Base-by-base conservation (phyloP, 2,329 filamentous ascomycete species). In the Fusarium protoensiforme region DNA sequence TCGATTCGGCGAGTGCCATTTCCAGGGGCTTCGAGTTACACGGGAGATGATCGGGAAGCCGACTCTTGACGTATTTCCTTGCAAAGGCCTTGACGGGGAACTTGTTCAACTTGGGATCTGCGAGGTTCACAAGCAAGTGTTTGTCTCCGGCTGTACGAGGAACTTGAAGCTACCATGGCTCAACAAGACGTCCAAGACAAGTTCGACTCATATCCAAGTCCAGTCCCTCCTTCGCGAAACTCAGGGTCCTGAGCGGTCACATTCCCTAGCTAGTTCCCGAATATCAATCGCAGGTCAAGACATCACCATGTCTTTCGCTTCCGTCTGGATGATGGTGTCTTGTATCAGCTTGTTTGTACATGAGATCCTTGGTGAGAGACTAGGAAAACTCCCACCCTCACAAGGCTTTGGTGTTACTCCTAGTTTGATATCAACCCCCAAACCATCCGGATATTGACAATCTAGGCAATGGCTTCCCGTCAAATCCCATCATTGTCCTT, bases 251-350 rank as follows among this genome's bases (percentile, higher is more conserved):
- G 13, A 35, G 48, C 35, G 7, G 33, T 8, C 33, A 36, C 33
- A 29, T 24, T 38, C 41, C 18, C 9, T 10, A n/a, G 4, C 59
- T 36, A 22, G 36, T 20, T 54, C 31, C 54, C n/a, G 27, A 38
- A 41, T 68, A 63, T 67, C 62, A 63, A 71, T 70, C 59, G 59
- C 70, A 59, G 65, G 38, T 72, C 68, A 61, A 74, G 65, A 74
- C 71, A 74, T 64, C 51, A 39, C 58, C 13, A 3, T 69, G 71
- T 69, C 68, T 74, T 65, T 74, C 71, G 71, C 71, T 74, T 74
- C 61, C 24, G 27, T 54, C 61, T 53, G 57, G 61, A 48, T 56
- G 71, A 61, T 56, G 53, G 29, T 73, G 61, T 70, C 51, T 69
- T 62, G 60, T 67, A n/a, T 53, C 27, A 54, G 35, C 60, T 64